Conservation (phyloP, 2,329 filamentous ascomycete genomes). For the Acephala macrosclerotiorum region DNA sequence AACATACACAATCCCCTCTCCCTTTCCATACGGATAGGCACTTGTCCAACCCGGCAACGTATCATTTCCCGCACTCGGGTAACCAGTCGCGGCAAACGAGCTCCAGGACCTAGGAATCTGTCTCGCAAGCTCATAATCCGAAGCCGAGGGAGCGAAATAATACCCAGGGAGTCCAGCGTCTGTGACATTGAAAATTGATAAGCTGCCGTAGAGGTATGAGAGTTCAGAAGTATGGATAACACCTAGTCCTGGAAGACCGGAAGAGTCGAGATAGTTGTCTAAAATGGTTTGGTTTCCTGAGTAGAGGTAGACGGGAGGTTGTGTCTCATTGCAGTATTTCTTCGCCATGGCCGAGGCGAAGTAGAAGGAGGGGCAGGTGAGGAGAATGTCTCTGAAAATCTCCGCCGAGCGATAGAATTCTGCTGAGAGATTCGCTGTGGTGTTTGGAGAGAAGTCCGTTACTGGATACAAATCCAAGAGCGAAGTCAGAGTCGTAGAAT, state of each 20-base stretch:
- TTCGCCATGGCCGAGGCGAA: slow-evolving; percentile 50
- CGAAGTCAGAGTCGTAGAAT: slow-evolving; percentile 44
- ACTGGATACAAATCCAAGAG: slow-evolving; percentile 59
- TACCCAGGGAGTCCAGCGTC: slow-evolving; percentile 34
- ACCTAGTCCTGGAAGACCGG: slow-evolving; percentile 50
- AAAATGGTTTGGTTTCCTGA: slow-evolving; percentile 63
- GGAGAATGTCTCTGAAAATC: slow-evolving; percentile 59
- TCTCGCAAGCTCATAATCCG: slow-evolving; percentile 50
- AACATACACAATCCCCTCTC: slow-evolving; percentile 48
- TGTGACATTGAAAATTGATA: slow-evolving; percentile 51
- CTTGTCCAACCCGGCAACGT: slow-evolving; percentile 51
- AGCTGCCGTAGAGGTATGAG: slow-evolving; percentile 58
- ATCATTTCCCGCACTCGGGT: slow-evolving; percentile 44
- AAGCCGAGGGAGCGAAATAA: slow-evolving; percentile 45
- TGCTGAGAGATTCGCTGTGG: slow-evolving; percentile 48
- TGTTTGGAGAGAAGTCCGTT: slow-evolving; percentile 51
- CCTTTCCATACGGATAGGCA: slow-evolving; percentile 43
- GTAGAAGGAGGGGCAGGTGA: slow-evolving; percentile 56
- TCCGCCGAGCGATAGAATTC: slow-evolving; percentile 59
- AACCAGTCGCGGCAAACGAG: slow-evolving; percentile 52
- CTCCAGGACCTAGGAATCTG: slow-evolving; percentile 56
- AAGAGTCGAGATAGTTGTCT: slow-evolving; percentile 49
- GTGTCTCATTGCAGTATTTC: slow-evolving; percentile 38
- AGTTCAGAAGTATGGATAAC: slow-evolving; percentile 61
- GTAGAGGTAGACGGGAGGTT: slow-evolving; percentile 55